Percentiles rank a stretch among this genome's conserved stretches.
phyloP scores from a whole-genome alignment of 164 flowering plant genomes.

The Dillenia suffruticosa region DNA sequence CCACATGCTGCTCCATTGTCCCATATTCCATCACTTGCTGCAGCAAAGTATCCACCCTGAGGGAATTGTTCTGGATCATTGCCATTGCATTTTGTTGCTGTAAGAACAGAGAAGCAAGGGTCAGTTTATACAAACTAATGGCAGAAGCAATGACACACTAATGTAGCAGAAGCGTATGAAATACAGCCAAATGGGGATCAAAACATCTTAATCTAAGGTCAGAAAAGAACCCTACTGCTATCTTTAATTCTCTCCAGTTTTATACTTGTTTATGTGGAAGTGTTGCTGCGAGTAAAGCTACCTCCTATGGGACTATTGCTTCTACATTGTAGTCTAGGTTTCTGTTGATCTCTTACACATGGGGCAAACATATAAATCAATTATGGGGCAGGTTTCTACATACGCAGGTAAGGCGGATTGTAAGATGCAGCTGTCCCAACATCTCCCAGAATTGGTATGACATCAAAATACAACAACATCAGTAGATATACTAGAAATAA shows the following conservation, averaged over 20 bases:
- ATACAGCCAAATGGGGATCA: no score
- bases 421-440: slow-evolving; percentile 18
- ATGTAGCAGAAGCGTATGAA: no score
- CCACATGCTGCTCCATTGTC: slow-evolving; percentile 75
- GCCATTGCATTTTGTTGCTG: slow-evolving; percentile 54
- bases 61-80: slow-evolving; percentile 40
- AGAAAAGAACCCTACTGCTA: no score
- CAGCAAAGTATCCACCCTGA: slow-evolving; percentile 31
- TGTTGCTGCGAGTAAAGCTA: no score
- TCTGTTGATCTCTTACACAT: neutral
- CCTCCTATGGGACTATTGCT: neutral
- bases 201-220: no score
- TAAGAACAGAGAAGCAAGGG: neutral
- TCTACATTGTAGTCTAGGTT: neutral
- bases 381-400: neutral
- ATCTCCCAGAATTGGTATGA: slow-evolving; percentile 9
- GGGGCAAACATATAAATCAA: neutral
- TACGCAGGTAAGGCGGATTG: slow-evolving; percentile 24
- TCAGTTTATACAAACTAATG: slow-evolving; percentile 1
- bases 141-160: no score
- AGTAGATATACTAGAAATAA: neutral
- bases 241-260: no score
- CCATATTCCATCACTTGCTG: slow-evolving; percentile 54
- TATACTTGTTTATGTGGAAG: no score
- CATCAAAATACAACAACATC: slow-evolving; percentile 1